phyloP scores from a whole-genome alignment of 148 eudicot genomes.

The Limonium bicolor region DNA sequence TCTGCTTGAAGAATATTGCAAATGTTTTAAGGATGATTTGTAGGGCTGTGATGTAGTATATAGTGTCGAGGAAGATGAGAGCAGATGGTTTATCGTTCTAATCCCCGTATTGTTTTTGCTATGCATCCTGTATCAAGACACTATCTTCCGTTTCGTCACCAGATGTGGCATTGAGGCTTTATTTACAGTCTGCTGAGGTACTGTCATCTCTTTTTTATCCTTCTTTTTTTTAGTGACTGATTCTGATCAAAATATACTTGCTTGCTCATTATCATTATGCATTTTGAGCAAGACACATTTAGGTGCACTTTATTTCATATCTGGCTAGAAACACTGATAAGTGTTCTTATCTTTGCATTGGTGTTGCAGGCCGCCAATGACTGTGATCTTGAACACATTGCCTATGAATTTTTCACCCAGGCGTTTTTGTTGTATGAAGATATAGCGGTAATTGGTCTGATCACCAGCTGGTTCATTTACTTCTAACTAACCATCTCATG shows the following conservation, averaged over 20 bases:
- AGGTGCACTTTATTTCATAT: too few species aligned
- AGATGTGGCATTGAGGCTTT: constrained; percentile 83
- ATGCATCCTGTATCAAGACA: constrained; percentile 64
- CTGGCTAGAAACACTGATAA: too few species aligned
- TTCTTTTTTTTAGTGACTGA: background rate
- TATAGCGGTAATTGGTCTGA: constrained; percentile 49
- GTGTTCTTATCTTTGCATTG: background rate
- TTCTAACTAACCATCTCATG: background rate
- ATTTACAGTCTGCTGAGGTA: constrained; percentile 99
- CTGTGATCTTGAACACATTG: constrained; percentile 88
- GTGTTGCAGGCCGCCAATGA: constrained; percentile 81
- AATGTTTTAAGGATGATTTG: too few species aligned
- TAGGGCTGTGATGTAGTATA: too few species aligned
- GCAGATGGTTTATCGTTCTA: too few species aligned
- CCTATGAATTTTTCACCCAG: constrained; percentile 90
- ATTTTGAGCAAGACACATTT: too few species aligned
- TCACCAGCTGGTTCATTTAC: background rate
- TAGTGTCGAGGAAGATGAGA: too few species aligned
- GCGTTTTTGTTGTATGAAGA: constrained; percentile 95
- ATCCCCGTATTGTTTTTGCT: too few species aligned
- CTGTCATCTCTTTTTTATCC: constrained; percentile 3
- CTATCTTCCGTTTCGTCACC: constrained; percentile 73
- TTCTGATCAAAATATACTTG: background rate
- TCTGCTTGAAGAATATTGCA: too few species aligned
- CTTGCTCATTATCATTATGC: background rate